Evolutionary conservation across 306 rosid species (phyloP).

Genomic region (Canavalia ensiformis): DNA sequence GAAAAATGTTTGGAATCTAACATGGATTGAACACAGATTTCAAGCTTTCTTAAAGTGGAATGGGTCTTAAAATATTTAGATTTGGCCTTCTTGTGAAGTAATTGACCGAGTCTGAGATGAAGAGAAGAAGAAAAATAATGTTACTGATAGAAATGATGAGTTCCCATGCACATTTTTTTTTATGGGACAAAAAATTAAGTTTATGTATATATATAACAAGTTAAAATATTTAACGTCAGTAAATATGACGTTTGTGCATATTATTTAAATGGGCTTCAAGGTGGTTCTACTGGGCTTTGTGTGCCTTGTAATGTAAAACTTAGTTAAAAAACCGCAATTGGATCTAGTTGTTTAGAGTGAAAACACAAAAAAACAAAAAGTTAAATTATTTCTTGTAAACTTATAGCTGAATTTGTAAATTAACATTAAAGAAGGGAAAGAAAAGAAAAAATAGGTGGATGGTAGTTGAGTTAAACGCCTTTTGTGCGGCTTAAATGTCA

Average conservation of each 20-base stretch:
- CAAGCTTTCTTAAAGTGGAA: constrained; percentile 28
- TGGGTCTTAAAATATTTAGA: constrained; percentile 33
- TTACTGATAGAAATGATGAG: background rate
- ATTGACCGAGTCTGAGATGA: background rate
- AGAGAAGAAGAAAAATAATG: constrained; percentile 14
- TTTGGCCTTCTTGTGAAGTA: constrained; percentile 30
- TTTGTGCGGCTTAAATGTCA: constrained; percentile 53
- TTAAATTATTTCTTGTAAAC: background rate
- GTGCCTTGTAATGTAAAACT: background rate
- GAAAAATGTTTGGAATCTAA: constrained; percentile 37
- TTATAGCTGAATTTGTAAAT: background rate
- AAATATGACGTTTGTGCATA: constrained; percentile 4
- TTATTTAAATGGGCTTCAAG: constrained; percentile 1
- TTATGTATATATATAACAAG: background rate
- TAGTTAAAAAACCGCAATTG: background rate
- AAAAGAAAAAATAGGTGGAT: background rate
- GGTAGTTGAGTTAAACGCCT: constrained; percentile 31
- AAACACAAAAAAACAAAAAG: too few relatives aligned
- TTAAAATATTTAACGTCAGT: constrained; percentile 22
- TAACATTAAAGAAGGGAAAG: background rate
- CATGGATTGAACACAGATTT: background rate
- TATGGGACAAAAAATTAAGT: background rate
- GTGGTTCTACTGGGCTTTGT: background rate
- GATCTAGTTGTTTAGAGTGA: background rate
- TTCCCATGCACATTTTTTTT: background rate